phyloP scores from a whole-genome alignment of 805 yeast genomes.

The Candida glaebosa region DNA sequence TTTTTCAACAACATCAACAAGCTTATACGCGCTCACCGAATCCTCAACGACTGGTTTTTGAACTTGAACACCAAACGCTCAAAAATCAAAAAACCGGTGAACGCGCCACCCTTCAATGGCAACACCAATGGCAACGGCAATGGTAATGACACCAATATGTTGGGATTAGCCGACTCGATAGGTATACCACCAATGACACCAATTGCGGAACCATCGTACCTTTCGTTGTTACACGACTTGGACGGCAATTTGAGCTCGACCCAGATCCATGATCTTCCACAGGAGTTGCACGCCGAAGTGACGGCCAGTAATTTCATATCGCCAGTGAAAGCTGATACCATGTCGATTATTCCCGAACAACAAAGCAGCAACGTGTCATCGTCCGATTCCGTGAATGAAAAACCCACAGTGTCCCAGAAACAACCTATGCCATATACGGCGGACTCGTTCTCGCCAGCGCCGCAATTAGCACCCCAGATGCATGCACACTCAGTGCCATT shows the following conservation, averaged over 20 bases:
- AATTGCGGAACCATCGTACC: neutral
- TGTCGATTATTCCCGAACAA: neutral
- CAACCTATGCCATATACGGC: neutral
- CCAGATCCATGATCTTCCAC: neutral
- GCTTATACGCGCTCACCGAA: conserved; percentile 20
- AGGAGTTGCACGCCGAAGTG: neutral
- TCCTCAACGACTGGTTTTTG: conserved; percentile 24
- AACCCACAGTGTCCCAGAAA: neutral
- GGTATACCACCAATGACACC: neutral
- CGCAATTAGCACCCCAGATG: neutral
- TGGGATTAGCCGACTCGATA: neutral
- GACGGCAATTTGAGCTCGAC: neutral
- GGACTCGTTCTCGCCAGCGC: neutral
- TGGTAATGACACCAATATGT: neutral
- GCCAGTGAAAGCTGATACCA: neutral
- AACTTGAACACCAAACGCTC: conserved; percentile 11
- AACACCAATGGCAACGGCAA: neutral
- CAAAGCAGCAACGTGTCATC: conserved; percentile 2
- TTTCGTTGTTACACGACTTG: conserved; percentile 1
- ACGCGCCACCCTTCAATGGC: neutral
- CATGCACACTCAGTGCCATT: too few relatives aligned
- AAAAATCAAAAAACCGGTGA: neutral
- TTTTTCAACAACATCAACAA: conserved; percentile 25
- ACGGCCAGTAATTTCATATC: neutral
- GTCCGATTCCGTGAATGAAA: conserved; percentile 3